Percentiles rank a stretch among this genome's conserved stretches.
Evolutionary conservation across 768 basidiomycete genomes (phyloP).

Genomic region (Phylloporus scabripes): DNA sequence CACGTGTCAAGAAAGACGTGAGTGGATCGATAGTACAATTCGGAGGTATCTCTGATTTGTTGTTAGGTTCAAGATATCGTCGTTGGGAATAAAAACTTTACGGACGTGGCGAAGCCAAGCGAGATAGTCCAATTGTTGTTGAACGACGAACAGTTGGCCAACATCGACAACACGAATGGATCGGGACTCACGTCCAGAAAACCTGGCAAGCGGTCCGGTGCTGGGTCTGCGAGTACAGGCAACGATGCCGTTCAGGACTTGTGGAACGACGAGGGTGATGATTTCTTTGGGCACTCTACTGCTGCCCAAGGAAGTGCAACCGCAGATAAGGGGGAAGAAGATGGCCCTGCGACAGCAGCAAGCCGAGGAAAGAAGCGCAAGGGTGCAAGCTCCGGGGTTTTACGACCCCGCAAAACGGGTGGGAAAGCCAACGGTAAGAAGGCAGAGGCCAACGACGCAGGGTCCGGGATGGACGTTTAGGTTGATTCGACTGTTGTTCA

Average conservation of each 20-base stretch:
- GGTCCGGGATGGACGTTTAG: conserved; percentile 22
- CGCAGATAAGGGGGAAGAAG: conserved; percentile 29
- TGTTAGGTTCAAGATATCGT: conserved; percentile 95
- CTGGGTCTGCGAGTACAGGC: conserved; percentile 29
- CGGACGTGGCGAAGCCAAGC: conserved; percentile 88
- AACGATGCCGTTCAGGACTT: conserved; percentile 51
- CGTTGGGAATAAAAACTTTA: conserved; percentile 93
- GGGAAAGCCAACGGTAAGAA: conserved; percentile 31
- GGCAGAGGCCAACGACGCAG: conserved; percentile 22
- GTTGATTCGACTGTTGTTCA: conserved; percentile 15
- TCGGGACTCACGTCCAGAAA: conserved; percentile 33
- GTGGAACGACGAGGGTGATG: conserved; percentile 85
- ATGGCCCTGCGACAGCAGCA: conserved; percentile 21
- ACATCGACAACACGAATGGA: conserved; percentile 47
- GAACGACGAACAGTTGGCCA: conserved; percentile 89
- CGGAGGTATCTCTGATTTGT: not conserved
- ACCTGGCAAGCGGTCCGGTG: conserved; percentile 32
- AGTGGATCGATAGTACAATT: conserved; percentile 16
- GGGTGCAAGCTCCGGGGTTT: conserved; percentile 15
- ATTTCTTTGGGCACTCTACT: conserved; percentile 67
- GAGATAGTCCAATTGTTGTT: conserved; percentile 94
- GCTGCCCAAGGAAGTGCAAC: conserved; percentile 17
- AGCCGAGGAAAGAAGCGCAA: conserved; percentile 33
- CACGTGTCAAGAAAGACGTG: conserved; percentile 95
- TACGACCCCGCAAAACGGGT: conserved; percentile 27